Percentiles rank a stretch among this genome's conserved stretches.
These are phyloP conservation scores for Colletotrichum sp. DNA, from an alignment of 2,329 filamentous ascomycete species.

Conservation along the genomic window DNA sequence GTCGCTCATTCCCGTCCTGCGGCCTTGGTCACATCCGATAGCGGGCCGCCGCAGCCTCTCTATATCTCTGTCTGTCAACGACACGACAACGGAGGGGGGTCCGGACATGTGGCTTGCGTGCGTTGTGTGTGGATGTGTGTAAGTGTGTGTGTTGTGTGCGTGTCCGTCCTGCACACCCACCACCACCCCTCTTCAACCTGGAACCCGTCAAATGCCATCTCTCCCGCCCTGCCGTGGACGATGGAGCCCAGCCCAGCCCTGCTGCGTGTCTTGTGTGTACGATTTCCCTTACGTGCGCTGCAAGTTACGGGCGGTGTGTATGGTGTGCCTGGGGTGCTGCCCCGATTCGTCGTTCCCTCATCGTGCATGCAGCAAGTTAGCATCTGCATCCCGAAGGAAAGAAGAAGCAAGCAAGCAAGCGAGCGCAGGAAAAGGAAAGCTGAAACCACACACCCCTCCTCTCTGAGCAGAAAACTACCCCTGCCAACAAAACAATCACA, in stretches of 20 bases:
- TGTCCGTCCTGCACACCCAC: neutral
- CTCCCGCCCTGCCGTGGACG: neutral
- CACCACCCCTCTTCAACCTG: neutral
- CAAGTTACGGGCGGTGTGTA: neutral
- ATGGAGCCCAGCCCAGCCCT: neutral
- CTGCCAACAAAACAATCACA: neutral
- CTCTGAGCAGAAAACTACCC: neutral
- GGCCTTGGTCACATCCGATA: slow-evolving; percentile 1
- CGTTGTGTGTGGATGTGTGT: neutral
- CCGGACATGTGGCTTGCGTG: neutral
- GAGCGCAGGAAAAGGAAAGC: neutral
- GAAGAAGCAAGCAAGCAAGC: neutral
- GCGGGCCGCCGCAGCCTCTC: slow-evolving; percentile 6
- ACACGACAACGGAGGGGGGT: neutral
- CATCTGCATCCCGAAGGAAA: slow-evolving; percentile 1
- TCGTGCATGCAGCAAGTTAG: neutral
- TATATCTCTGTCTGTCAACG: neutral
- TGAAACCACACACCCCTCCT: neutral
- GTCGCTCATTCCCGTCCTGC: neutral
- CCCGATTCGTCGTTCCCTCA: slow-evolving; percentile 14
- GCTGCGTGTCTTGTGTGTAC: neutral
- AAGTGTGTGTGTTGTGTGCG: neutral
- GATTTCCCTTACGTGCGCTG: slow-evolving; percentile 17
- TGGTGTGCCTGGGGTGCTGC: neutral
- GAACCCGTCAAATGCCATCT: neutral